These are phyloP conservation scores for Tillandsia leiboldiana DNA, from an alignment of 176 grass and related monocot species.

Conservation along the genomic window DNA sequence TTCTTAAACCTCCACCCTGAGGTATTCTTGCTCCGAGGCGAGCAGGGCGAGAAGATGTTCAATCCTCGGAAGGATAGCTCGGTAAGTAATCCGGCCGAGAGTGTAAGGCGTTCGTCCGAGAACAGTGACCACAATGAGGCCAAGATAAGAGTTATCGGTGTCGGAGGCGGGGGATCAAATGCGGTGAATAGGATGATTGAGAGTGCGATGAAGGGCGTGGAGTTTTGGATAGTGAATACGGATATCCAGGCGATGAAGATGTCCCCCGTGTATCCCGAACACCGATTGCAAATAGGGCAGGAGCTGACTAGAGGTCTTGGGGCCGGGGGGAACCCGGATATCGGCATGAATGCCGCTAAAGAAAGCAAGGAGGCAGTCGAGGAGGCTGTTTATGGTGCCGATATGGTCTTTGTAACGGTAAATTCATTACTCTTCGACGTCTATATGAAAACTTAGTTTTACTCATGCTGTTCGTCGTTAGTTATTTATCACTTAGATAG, in stretches of 20 bases:
- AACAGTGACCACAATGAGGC: slow-evolving; percentile 41
- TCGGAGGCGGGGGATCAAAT: slow-evolving; percentile 73
- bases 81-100: slow-evolving; percentile 30
- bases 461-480: no score
- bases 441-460: no score
- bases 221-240: slow-evolving; percentile 88
- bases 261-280: slow-evolving; percentile 53
- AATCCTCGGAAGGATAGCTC: slow-evolving; percentile 16
- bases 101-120: slow-evolving; percentile 8
- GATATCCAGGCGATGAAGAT: slow-evolving; percentile 79
- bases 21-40: slow-evolving; percentile 56
- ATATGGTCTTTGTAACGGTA: slow-evolving; percentile 95
- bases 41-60: slow-evolving; percentile 20
- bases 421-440: slow-evolving; percentile 3
- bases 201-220: slow-evolving; percentile 83
- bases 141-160: slow-evolving; percentile 82
- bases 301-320: slow-evolving; percentile 86
- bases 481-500: no score
- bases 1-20: slow-evolving; percentile 73
- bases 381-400: slow-evolving; percentile 63
- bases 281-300: slow-evolving; percentile 91
- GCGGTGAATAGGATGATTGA: slow-evolving; percentile 88
- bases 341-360: slow-evolving; percentile 82
- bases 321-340: slow-evolving; percentile 69
- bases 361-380: slow-evolving; percentile 90